These are phyloP conservation scores for Litsea cubeba DNA, from an alignment of 164 flowering plant genomes.

Conservation along the genomic window DNA sequence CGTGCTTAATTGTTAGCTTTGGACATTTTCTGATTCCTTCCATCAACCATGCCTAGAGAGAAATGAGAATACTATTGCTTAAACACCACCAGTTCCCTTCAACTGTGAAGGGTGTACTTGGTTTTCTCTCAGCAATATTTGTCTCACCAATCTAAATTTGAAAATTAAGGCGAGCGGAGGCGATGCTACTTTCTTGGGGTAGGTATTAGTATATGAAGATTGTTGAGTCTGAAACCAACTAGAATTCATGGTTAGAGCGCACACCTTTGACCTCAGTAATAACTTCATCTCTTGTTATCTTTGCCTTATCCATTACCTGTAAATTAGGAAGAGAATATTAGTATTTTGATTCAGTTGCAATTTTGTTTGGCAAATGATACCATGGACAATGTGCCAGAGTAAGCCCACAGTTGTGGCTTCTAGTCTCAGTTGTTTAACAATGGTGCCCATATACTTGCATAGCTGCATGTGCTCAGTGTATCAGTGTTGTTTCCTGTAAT, in stretches of 20 bases:
- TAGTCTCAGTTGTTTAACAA: not conserved
- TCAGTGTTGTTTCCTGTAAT: not conserved
- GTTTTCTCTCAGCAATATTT: not conserved
- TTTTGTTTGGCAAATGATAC: not conserved
- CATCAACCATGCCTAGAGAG: not conserved
- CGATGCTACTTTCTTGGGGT: not conserved
- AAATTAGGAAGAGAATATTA: conserved; percentile 9
- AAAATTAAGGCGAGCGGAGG: not conserved
- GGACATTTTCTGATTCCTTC: no score
- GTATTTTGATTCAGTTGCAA: not conserved
- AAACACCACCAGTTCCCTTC: not conserved
- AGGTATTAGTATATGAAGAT: not conserved
- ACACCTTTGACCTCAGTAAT: conserved; percentile 33
- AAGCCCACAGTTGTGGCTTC: not conserved
- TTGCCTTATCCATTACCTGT: conserved; percentile 39
- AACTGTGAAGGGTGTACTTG: not conserved
- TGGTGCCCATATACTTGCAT: not conserved
- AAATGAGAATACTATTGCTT: no score
- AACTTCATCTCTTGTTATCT: conserved; percentile 25
- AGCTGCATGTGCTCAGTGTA: no score
- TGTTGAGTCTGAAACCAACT: not conserved
- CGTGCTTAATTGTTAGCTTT: not conserved
- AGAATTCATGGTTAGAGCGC: not conserved
- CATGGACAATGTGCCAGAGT: not conserved
- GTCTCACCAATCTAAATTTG: not conserved